Conservation (phyloP, 2,329 filamentous ascomycete species). For the Fusarium keratoplasticum region DNA sequence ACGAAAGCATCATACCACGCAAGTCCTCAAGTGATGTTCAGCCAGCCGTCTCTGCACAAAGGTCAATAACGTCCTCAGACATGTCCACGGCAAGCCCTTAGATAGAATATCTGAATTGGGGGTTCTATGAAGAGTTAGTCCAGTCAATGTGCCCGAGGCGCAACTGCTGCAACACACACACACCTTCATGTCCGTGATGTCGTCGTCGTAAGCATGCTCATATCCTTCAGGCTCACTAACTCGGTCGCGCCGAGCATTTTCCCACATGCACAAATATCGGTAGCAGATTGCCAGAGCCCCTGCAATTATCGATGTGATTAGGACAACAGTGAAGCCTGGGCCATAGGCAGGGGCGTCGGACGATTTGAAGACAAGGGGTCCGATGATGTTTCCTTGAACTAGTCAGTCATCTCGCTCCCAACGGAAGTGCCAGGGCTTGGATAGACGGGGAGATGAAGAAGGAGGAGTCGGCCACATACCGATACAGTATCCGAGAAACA, state of each 20-base stretch:
- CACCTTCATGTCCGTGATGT: background rate
- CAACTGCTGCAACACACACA: background rate
- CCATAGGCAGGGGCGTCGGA: background rate
- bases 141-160: background rate
- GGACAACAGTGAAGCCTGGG: background rate
- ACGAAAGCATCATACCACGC: no score
- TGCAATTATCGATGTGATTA: background rate
- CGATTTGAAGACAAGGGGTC: background rate
- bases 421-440: no score
- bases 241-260: background rate
- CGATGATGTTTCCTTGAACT: background rate
- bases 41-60: background rate
- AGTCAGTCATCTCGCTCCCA: background rate
- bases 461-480: background rate
- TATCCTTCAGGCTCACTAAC: background rate
- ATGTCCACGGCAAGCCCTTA: background rate
- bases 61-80: background rate
- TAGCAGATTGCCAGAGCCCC: background rate
- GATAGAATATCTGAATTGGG: background rate
- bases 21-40: no score
- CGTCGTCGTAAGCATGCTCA: background rate
- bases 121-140: background rate
- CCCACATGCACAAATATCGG: background rate
- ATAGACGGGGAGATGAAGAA: no score
- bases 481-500: background rate